Percentiles rank a stretch among this genome's conserved stretches.
Evolutionary conservation across 495 filamentous ascomycete species (phyloP).

Genomic region (Neurospora sp.): DNA sequence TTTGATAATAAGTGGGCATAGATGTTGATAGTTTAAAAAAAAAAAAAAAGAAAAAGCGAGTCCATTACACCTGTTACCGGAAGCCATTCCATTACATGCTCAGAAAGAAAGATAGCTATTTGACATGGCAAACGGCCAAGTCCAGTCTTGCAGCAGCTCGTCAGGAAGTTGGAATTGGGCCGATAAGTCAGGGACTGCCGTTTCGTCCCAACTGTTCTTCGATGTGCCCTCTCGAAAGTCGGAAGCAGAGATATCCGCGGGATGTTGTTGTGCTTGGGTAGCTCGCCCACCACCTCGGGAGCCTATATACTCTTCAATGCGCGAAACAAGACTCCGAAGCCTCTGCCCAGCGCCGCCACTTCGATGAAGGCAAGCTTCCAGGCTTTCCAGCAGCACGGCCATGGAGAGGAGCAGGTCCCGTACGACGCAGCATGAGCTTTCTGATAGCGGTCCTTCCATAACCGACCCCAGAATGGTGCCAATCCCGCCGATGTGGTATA

Average conservation of each 20-base stretch:
- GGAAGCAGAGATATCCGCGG: not conserved
- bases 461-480: constrained; percentile 40
- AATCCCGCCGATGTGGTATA: constrained; percentile 41
- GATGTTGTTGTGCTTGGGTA: not conserved
- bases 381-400: constrained; percentile 37
- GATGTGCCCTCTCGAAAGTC: not conserved
- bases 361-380: constrained; percentile 33
- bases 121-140: constrained; percentile 9
- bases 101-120: constrained; percentile 2
- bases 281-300: constrained; percentile 14
- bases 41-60: no score
- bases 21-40: not conserved
- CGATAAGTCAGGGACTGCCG: constrained; percentile 2
- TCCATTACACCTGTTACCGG: not conserved
- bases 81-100: not conserved
- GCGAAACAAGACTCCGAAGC: constrained; percentile 33
- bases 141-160: constrained; percentile 12
- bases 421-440: constrained; percentile 34
- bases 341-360: constrained; percentile 30
- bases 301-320: constrained; percentile 41
- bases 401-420: constrained; percentile 38
- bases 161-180: constrained; percentile 11
- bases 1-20: constrained; percentile 32
- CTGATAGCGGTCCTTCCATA: constrained; percentile 38
- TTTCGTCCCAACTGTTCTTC: constrained; percentile 2